These are phyloP conservation scores for Phytopythium boreale DNA, from an alignment of 352 stramenopile genomes.

Conservation along the genomic window DNA sequence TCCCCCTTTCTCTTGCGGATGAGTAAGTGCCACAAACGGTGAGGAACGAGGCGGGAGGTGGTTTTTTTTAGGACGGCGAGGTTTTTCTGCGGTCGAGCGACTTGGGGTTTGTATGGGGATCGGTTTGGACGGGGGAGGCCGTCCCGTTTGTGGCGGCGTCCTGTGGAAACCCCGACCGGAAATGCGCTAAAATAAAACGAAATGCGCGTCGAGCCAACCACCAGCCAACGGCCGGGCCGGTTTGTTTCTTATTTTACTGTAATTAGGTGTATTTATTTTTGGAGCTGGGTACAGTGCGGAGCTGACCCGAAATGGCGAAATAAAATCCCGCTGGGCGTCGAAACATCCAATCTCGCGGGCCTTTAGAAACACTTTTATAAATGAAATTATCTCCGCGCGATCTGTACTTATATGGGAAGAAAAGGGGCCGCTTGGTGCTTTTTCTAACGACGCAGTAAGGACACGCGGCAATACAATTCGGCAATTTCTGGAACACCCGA, in stretches of 20 bases:
- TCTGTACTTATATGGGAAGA: no score
- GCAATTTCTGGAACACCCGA: no score
- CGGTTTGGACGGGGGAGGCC: no score
- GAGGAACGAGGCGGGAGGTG: slow-evolving; percentile 3
- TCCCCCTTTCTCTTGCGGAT: not conserved
- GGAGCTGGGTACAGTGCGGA: not conserved
- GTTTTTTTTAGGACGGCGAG: not conserved
- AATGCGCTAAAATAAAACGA: no score
- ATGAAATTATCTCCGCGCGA: not conserved
- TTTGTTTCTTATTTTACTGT: not conserved
- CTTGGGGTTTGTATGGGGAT: no score
- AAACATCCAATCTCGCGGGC: not conserved
- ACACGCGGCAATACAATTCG: not conserved
- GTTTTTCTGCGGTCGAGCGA: no score
- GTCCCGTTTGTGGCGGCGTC: no score
- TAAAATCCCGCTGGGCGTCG: not conserved
- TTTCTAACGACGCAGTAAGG: no score
- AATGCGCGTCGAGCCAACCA: no score
- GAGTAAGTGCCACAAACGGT: not conserved
- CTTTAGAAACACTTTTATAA: not conserved
- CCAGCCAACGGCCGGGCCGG: no score
- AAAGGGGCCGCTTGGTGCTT: no score
- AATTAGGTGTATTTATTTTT: not conserved
- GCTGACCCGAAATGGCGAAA: not conserved
- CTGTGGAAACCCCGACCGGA: no score